phyloP scores from a whole-genome alignment of 2,329 filamentous ascomycete genomes.

The Claviceps purpurea region DNA sequence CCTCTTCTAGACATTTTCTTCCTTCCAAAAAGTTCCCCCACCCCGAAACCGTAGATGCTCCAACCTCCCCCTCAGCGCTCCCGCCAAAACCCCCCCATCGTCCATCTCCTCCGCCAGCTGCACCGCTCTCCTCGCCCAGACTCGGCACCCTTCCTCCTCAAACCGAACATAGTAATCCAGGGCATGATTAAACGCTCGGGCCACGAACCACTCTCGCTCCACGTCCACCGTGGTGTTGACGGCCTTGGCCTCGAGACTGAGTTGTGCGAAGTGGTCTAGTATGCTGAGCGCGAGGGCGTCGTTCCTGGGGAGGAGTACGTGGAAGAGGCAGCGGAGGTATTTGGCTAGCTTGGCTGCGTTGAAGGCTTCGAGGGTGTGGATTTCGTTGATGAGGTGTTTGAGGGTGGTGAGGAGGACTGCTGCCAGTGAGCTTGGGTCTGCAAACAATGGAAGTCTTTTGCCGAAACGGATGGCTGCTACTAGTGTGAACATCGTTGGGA shows the following conservation, averaged over 20 bases:
- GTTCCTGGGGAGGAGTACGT: conserved; percentile 46
- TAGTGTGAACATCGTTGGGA: not conserved
- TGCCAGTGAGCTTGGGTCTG: not conserved
- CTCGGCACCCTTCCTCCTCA: conserved; percentile 39
- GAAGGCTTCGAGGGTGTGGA: conserved; percentile 43
- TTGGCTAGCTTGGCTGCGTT: conserved; percentile 50
- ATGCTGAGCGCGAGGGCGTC: conserved; percentile 44
- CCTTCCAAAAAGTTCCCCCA: not conserved
- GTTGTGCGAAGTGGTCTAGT: conserved; percentile 46
- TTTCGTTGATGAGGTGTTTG: conserved; percentile 56
- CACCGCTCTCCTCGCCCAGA: conserved; percentile 52
- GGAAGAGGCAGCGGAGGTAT: conserved; percentile 69
- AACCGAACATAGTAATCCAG: conserved; percentile 49
- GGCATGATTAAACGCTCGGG: conserved; percentile 55
- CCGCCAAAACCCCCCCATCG: conserved; percentile 37
- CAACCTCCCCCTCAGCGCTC: conserved; percentile 30
- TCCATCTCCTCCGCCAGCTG: conserved; percentile 44
- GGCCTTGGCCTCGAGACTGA: conserved; percentile 36
- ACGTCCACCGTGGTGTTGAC: conserved; percentile 36
- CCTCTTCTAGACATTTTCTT: not conserved
- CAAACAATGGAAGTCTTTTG: too few relatives aligned
- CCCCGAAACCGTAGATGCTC: conserved; percentile 18
- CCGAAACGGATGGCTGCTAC: not conserved
- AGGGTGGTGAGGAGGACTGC: conserved; percentile 37
- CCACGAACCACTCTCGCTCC: conserved; percentile 67